phyloP scores from a whole-genome alignment of 1,284 basidiomycete species.

The Trichosporon sp. region DNA sequence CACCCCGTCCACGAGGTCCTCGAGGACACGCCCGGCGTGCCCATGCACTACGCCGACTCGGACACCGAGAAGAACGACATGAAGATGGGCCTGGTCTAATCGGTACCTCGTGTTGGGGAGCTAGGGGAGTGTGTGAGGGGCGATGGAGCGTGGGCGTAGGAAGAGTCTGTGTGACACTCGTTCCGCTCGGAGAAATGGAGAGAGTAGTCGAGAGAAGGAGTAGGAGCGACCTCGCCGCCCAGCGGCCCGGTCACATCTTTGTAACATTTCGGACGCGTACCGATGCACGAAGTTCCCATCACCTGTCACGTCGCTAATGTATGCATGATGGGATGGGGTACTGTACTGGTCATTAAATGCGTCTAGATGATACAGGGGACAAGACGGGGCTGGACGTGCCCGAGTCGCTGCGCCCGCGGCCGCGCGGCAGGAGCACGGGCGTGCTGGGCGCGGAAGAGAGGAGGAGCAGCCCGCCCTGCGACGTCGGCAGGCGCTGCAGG shows the following conservation, averaged over 20 bases:
- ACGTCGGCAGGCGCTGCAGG: conserved; percentile 26
- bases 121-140: background rate
- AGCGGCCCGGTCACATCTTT: background rate
- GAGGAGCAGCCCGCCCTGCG: conserved; percentile 40
- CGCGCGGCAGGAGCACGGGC: background rate
- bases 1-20: conserved; percentile 16
- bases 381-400: background rate
- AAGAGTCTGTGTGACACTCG: no score
- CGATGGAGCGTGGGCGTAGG: background rate
- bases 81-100: background rate
- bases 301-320: background rate
- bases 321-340: background rate
- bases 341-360: background rate
- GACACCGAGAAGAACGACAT: conserved; percentile 4
- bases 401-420: background rate
- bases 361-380: conserved; percentile 9
- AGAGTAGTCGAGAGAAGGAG: no score
- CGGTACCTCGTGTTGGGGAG: background rate
- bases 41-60: background rate
- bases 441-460: conserved; percentile 36
- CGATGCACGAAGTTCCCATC: background rate
- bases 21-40: background rate
- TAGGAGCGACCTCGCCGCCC: no score
- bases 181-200: no score
- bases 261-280: conserved; percentile 2